phyloP scores from a whole-genome alignment of 257 asterid genomes.

The Capsicum rhomboideum region DNA sequence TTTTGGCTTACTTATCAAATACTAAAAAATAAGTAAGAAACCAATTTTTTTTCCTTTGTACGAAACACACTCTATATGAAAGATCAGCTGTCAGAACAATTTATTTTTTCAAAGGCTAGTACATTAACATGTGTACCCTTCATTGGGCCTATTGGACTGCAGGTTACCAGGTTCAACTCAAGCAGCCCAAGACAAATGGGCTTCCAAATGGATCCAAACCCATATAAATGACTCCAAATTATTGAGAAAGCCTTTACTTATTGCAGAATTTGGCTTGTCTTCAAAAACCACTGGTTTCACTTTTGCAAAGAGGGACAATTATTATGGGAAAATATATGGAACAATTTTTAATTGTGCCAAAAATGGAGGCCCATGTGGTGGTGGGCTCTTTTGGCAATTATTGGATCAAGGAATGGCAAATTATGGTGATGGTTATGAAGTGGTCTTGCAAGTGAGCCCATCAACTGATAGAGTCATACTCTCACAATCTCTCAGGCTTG shows the following conservation, averaged over 20 bases:
- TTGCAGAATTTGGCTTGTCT: conserved; percentile 18
- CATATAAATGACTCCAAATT: conserved; percentile 13
- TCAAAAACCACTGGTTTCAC: not conserved
- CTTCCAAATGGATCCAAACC: conserved; percentile 4
- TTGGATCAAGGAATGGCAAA: conserved; percentile 16
- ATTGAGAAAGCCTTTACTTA: conserved; percentile 10
- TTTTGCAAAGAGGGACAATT: conserved; percentile 5
- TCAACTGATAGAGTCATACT: conserved; percentile 15
- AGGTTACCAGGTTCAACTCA: not conserved
- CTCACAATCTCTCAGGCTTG: conserved; percentile 13
- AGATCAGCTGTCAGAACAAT: not conserved
- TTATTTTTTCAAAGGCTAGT: not conserved
- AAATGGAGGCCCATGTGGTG: conserved; percentile 2
- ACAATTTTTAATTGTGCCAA: conserved; percentile 4
- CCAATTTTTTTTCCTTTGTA: not conserved
- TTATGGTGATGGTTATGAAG: conserved; percentile 16
- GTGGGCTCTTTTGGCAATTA: conserved; percentile 18
- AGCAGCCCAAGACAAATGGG: not conserved
- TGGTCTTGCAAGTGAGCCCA: conserved; percentile 10
- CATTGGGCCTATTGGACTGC: not conserved
- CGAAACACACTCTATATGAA: not conserved
- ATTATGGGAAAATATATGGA: conserved; percentile 1
- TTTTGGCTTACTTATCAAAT: no score
- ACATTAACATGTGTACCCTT: not conserved
- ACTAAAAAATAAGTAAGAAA: no score